phyloP scores from a whole-genome alignment of 129 eudicot genomes.

The Gnaphalium uliginosum region DNA sequence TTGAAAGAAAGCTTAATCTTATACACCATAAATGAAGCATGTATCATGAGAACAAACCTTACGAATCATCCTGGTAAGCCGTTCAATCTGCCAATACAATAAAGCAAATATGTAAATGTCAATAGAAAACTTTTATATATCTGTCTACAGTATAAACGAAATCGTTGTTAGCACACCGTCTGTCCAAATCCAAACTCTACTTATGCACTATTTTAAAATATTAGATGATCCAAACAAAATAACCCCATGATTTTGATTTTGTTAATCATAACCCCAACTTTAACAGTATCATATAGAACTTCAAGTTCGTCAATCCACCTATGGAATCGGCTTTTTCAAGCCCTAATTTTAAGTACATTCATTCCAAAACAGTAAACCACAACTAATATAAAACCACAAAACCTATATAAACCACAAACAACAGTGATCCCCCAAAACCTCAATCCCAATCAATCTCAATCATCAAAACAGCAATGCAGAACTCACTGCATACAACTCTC shows the following conservation, averaged over 20 bases:
- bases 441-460: conserved; percentile 17
- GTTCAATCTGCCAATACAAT: conserved; percentile 63
- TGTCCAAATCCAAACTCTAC: background rate
- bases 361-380: background rate
- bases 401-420: conserved; percentile 1
- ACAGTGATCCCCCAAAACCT: conserved; percentile 10
- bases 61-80: conserved; percentile 63
- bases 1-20: conserved; percentile 12
- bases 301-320: background rate
- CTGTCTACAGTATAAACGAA: background rate
- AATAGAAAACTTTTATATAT: conserved; percentile 1
- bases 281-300: background rate
- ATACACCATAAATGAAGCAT: conserved; percentile 10
- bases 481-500: conserved; percentile 12
- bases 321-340: background rate
- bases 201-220: background rate
- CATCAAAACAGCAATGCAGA: conserved; percentile 27
- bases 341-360: conserved; percentile 20
- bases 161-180: background rate
- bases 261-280: background rate
- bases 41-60: conserved; percentile 53
- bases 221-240: conserved; percentile 11
- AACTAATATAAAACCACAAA: background rate
- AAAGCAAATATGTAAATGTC: conserved; percentile 18
- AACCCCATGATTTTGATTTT: background rate